Percentiles rank a stretch among this genome's conserved stretches.
These are phyloP conservation scores for Agastache rugosa DNA, from an alignment of 257 asterid species.

Conservation along the genomic window DNA sequence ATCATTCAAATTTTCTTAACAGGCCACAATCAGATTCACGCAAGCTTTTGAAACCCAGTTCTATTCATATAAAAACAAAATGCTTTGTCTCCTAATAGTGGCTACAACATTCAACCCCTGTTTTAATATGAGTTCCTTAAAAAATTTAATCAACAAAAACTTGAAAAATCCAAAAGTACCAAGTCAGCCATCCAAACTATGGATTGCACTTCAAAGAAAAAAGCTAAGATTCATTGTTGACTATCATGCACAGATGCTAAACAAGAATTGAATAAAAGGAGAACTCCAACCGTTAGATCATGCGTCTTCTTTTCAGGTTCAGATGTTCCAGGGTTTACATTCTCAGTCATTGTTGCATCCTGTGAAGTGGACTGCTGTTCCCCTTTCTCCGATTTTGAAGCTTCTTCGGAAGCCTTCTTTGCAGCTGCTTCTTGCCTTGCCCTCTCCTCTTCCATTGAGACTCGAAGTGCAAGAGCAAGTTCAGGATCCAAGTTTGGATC, in stretches of 20 bases:
- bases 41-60: not conserved
- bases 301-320: slow-evolving; percentile 73
- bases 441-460: slow-evolving; percentile 99
- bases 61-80: not conserved
- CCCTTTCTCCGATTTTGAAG: slow-evolving; percentile 71
- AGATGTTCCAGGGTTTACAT: slow-evolving; percentile 58
- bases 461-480: slow-evolving; percentile 99
- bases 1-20: not conserved
- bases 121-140: not conserved
- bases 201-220: slow-evolving; percentile 8
- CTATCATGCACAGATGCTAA: slow-evolving; percentile 27
- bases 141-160: slow-evolving; percentile 3
- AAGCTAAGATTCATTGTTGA: not conserved
- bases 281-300: slow-evolving; percentile 62
- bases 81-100: slow-evolving; percentile 1
- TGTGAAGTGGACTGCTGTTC: slow-evolving; percentile 71
- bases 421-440: slow-evolving; percentile 99
- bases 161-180: slow-evolving; percentile 13
- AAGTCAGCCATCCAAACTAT: slow-evolving; percentile 15
- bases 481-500: slow-evolving; percentile 99
- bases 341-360: slow-evolving; percentile 85
- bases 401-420: slow-evolving; percentile 90
- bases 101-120: not conserved
- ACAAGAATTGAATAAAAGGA: slow-evolving; percentile 22
- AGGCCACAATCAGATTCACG: slow-evolving; percentile 1